Evolutionary conservation across 352 stramenopile species (phyloP), one percentile per base, ranked within the genome.

Genomic region (Phytophthora colocasiae): DNA sequence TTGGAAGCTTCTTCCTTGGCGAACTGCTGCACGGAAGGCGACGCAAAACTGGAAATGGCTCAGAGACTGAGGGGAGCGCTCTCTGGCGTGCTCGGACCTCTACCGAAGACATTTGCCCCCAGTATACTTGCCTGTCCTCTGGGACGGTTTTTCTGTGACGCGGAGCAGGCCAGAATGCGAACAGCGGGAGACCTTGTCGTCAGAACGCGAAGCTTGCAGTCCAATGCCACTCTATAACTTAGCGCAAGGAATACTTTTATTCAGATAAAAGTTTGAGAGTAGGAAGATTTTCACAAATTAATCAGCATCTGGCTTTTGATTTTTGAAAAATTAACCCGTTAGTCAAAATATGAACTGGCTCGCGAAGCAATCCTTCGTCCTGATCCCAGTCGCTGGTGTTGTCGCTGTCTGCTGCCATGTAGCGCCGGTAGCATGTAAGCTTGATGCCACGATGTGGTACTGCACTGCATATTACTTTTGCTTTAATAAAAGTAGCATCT

Each of bases 31-130:
- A 19, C 12, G 24, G 41, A 50, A 59, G 34, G 40, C 47, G 48
- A 68, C 29, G 67, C 61, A 60, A 71, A 75, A 64, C 55, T 59
- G 51, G 44, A 62, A 75, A 71, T 75, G 66, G 26, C 6, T 46
- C 17, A 4, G 24, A 32, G 43, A 26, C 22, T 12, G 9, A 46
- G 22, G 1, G 11, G 46, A 5, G 59, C 34, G 17, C 66, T 66
- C 66, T 69, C 60, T 70, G 39, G 39, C 41, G 43, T 66, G 55
- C 43, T 38, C 43, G 12, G 14, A 43, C 36, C 53, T 66, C 38
- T 69, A 66, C 59, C 43, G 19, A 26, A 27, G 31, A 1, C 24
- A 60, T 54, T 71, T 43, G 60, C 32, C 2, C 31, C 26, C 54
- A 67, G 41, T 74, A 74, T 71, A 49, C 34, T 44, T 29, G 57